These are phyloP conservation scores for Oropetium thomaeum DNA, from an alignment of 176 grass and related monocot species.

Conservation along the genomic window DNA sequence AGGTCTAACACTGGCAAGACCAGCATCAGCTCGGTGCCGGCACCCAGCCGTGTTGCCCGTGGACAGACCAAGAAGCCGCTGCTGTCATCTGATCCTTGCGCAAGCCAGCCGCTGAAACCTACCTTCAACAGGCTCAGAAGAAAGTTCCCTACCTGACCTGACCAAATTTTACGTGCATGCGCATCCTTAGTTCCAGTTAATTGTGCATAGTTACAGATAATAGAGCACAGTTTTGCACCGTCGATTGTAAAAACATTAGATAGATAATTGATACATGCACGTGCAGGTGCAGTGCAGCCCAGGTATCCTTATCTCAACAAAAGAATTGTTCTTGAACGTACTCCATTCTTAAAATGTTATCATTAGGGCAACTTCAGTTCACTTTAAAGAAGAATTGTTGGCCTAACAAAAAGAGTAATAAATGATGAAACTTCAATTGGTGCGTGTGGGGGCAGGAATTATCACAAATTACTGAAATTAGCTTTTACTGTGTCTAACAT, in stretches of 20 bases:
- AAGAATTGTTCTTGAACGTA: not conserved
- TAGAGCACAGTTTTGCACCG: not conserved
- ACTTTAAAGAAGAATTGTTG: too few species aligned
- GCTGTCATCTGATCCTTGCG: slow-evolving; percentile 50
- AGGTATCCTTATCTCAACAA: not conserved
- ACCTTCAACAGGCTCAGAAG: slow-evolving; percentile 60
- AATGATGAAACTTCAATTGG: not conserved
- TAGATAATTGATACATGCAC: not conserved
- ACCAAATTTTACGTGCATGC: not conserved
- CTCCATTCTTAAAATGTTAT: too few species aligned
- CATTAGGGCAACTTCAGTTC: too few species aligned
- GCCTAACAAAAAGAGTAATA: too few species aligned
- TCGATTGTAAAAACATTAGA: not conserved
- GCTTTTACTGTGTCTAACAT: not conserved
- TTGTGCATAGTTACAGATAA: not conserved
- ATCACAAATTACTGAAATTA: not conserved
- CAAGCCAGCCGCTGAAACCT: slow-evolving; percentile 61
- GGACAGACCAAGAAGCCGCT: slow-evolving; percentile 57
- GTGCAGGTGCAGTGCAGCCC: not conserved
- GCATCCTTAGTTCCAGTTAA: not conserved
- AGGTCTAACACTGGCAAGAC: slow-evolving; percentile 15
- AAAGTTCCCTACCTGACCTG: slow-evolving; percentile 32
- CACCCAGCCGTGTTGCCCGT: slow-evolving; percentile 21
- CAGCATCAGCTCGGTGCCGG: slow-evolving; percentile 1
- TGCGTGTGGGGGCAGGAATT: not conserved